phyloP scores from a whole-genome alignment of 2,329 filamentous ascomycete species.

The Talaromyces atroroseus region DNA sequence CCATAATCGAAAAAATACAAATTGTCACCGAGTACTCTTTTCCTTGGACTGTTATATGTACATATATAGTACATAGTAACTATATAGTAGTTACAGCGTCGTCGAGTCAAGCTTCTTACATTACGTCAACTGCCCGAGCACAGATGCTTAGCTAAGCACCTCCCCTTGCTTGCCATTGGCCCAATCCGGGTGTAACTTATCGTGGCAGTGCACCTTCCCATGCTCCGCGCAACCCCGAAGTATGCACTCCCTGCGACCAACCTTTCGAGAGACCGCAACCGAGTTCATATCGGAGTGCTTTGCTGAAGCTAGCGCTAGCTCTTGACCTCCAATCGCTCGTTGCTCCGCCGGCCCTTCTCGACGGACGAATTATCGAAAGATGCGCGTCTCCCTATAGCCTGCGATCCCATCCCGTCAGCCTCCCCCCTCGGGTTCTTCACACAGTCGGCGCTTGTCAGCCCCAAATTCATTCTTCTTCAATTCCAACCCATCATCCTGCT shows the following conservation, averaged over 20 bases:
- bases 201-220: not conserved
- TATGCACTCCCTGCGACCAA: not conserved
- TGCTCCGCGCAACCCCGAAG: no score
- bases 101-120: not conserved
- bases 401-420: not conserved
- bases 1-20: no score
- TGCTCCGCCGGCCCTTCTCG: not conserved
- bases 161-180: no score
- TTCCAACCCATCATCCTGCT: not conserved
- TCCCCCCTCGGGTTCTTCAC: not conserved
- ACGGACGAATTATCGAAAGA: constrained; percentile 3
- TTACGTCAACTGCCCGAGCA: not conserved
- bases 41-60: no score
- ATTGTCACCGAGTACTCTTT: no score
- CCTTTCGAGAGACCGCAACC: not conserved
- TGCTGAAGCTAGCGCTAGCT: not conserved
- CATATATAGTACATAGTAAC: no score
- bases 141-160: not conserved
- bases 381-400: constrained; percentile 2
- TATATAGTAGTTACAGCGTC: no score
- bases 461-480: not conserved
- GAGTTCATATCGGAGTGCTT: not conserved
- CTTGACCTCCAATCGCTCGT: not conserved
- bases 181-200: not conserved
- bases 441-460: not conserved